Base-by-base conservation (phyloP, 129 eudicot species). In the Centrapalus pauciflorus region DNA sequence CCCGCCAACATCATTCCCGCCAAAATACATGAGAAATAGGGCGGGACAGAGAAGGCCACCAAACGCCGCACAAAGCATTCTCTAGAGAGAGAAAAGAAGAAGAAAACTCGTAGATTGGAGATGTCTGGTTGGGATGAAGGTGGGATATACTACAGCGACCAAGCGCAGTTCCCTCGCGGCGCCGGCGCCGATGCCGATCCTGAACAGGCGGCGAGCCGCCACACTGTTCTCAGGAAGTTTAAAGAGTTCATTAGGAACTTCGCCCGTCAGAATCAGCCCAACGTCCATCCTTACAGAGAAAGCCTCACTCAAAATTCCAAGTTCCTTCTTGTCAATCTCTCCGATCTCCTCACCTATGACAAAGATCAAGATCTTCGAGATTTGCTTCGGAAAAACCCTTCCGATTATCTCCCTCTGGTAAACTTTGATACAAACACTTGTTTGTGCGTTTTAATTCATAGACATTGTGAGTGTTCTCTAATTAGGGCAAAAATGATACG, bases 41-140 rank as follows among this genome's bases (percentile, higher is more conserved):
- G 70, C 70, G 66, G 40, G 55, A 41, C 50, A 43, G 33, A 33
- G 57, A 68, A 48, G 45, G 30, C 28, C 14, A 19, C 51, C 59
- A 43, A 6, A 35, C 54, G 56, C 67, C 65, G 50, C 69, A 24
- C 78, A 52, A 33, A 65, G 11, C 34, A 57, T 62, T 27, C 20
- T 41, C 54, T 19, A 48, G 52, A 54, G 68, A 64, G 79, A 63
- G 62, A 72, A 61, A 68, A 17, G 33, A 13, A 64, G 45, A 34
- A 45, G 30, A 13, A 55, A 8, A 11, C 8, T 14, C 6, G 7
- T 43, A 24, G 55, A 8, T 40, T 11, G 24, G 70, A 76, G 69
- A 90, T 90, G 97, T 90, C 97, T 5, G 97, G 97, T 2, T 90
- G 96, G 94, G 94, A 87, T 50, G 97, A 91, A 69, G 96, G 97